phyloP scores from a whole-genome alignment of 2,329 filamentous ascomycete species.

The Colletotrichum sansevieriae region DNA sequence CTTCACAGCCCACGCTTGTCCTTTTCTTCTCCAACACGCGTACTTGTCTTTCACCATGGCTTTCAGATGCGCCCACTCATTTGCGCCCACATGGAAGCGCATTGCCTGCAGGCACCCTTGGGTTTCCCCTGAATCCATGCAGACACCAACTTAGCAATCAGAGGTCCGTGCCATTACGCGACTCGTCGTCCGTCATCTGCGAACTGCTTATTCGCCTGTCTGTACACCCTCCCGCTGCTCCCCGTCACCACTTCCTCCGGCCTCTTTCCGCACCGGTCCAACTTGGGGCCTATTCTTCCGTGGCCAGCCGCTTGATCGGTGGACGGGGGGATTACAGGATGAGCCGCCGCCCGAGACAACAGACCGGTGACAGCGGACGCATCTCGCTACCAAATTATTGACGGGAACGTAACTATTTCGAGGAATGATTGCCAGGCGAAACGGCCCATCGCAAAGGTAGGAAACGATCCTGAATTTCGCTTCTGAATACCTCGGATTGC shows the following conservation, averaged over 20 bases:
- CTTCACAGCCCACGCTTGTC: too few species aligned
- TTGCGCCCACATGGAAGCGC: conserved; percentile 34
- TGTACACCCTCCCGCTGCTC: conserved; percentile 27
- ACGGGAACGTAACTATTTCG: conserved; percentile 2
- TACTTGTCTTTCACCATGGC: too few species aligned
- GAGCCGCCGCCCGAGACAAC: neutral
- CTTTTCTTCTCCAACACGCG: too few species aligned
- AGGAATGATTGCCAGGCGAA: conserved; percentile 17
- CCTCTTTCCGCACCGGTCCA: conserved; percentile 10
- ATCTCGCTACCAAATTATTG: conserved; percentile 4
- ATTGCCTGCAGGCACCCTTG: conserved; percentile 29
- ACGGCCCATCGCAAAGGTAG: neutral
- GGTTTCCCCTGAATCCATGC: conserved; percentile 32
- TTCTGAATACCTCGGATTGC: neutral
- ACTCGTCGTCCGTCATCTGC: conserved; percentile 9
- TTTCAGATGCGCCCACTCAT: conserved; percentile 23
- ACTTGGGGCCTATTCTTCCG: neutral
- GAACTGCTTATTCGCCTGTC: conserved; percentile 22
- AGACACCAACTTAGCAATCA: conserved; percentile 32
- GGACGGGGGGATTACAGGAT: conserved; percentile 18
- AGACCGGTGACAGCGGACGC: neutral
- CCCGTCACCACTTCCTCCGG: conserved; percentile 12
- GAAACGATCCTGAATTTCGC: conserved; percentile 1
- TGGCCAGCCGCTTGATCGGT: neutral
- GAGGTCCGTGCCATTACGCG: conserved; percentile 27